Percentiles rank a stretch among this genome's conserved stretches.
Evolutionary conservation across 768 basidiomycete species (phyloP).

Genomic region (Termitomyces sp.): DNA sequence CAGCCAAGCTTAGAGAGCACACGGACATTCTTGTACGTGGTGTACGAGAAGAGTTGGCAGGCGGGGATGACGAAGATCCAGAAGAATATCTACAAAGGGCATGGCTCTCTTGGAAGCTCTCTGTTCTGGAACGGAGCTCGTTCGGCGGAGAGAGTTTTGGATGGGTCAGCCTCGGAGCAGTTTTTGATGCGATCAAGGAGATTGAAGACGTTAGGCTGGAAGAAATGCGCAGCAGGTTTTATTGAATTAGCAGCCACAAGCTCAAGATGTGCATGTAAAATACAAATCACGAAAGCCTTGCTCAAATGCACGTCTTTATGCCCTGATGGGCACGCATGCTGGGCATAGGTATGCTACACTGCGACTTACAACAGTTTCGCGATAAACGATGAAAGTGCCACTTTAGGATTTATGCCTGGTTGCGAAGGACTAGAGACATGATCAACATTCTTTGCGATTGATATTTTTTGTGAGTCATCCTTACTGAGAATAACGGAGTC

Average conservation of each 20-base stretch:
- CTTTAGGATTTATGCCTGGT: conserved; percentile 45
- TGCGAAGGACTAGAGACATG: conserved; percentile 56
- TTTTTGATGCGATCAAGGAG: conserved; percentile 46
- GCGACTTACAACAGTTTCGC: background rate
- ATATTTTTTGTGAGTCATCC: conserved; percentile 24
- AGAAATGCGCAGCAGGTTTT: conserved; percentile 11
- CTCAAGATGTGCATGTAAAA: background rate
- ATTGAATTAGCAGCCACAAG: conserved; percentile 7
- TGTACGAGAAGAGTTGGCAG: conserved; percentile 44
- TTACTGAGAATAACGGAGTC: conserved; percentile 97
- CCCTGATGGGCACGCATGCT: background rate
- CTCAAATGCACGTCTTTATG: background rate
- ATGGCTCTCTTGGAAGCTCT: conserved; percentile 53
- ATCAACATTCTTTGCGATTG: conserved; percentile 23
- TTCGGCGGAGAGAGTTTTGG: conserved; percentile 61
- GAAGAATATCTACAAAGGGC: conserved; percentile 33
- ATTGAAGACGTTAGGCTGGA: conserved; percentile 14
- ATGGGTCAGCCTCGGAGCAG: conserved; percentile 51
- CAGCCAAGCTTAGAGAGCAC: conserved; percentile 49
- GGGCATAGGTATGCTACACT: background rate
- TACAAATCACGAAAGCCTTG: conserved; percentile 2
- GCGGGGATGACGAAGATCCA: conserved; percentile 31
- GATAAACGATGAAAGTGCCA: background rate
- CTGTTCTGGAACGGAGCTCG: conserved; percentile 22
- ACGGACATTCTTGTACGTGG: conserved; percentile 45